A percentile compares a stretch with the other conserved stretches of the same genome.
These are phyloP conservation scores for Globisporangium irregulare DNA, from an alignment of 352 stramenopile genomes.

Conservation along the genomic window DNA sequence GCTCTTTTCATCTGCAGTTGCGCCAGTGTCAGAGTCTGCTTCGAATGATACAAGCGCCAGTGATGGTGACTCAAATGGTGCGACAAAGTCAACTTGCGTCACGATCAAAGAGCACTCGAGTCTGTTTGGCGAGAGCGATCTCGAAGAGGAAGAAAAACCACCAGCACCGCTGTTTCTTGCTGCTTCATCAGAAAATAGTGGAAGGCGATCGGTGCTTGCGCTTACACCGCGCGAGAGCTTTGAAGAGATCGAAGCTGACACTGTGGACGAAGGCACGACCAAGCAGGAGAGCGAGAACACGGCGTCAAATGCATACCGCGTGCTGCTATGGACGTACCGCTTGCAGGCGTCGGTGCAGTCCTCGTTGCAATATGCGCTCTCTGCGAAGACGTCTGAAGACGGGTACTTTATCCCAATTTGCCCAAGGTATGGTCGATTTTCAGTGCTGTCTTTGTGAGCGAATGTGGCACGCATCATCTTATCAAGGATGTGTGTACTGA, in stretches of 20 bases:
- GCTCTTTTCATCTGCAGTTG: conserved; percentile 36
- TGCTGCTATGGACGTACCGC: conserved; percentile 79
- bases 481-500: conserved; percentile 1
- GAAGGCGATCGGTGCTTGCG: not conserved
- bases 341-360: conserved; percentile 73
- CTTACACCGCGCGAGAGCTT: conserved; percentile 54
- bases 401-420: conserved; percentile 81
- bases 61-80: not conserved
- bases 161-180: conserved; percentile 19
- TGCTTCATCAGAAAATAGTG: not conserved
- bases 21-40: conserved; percentile 20
- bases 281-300: conserved; percentile 80
- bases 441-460: not conserved
- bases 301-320: conserved; percentile 61
- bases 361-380: conserved; percentile 70
- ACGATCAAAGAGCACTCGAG: conserved; percentile 18
- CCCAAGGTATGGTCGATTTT: conserved; percentile 39
- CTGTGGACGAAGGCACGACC: conserved; percentile 35
- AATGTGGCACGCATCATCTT: not conserved
- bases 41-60: not conserved
- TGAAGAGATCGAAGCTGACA: conserved; percentile 63
- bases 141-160: conserved; percentile 33
- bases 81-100: not conserved
- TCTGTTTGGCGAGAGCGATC: conserved; percentile 21
- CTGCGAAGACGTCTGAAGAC: conserved; percentile 78